Base-by-base conservation (phyloP, 441 rosid genomes). In the Rhodomyrtus psidioides region DNA sequence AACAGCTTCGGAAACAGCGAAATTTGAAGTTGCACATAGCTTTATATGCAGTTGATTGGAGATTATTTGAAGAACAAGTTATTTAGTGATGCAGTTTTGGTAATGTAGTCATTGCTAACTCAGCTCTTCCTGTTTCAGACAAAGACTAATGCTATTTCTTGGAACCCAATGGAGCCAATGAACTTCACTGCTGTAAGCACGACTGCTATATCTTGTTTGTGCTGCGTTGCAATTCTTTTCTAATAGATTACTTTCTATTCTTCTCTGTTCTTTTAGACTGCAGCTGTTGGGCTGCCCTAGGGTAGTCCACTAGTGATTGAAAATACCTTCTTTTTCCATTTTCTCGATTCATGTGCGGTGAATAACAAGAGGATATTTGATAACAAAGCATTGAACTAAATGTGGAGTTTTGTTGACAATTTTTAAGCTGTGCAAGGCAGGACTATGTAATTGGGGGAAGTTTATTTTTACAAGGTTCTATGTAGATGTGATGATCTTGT, bases 131-230 rank as follows among this genome's bases (percentile, higher is more conserved):
- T 88, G 85, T 89, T 90, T 82, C 95, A 95, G 99, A 97, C 98
- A 57, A 97, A 91, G 92, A 91, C 94, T 53, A 97, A 97, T 90
- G 94, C 98, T 84, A 94, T 97, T 83, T 92, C 98, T 83, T 97
- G 99, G 99, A 97, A 97, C 85, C 99, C 99, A 17, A 95, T 93
- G 99, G 98, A 97, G 94, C 99, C 99, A 23, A 93, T 96, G 98
- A 97, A 97, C 92, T 89, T 97, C 88, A 95, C 99, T 49, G 98
- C 95, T 88, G 99, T 97, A 94, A 94, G 99, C 81, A 84, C 60
- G 84, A 76, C 51, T 12, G 84, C 82, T 58, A 54, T 82, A 46
- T 82, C 42, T 44, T 76, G 81, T 84, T 75, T 59, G 6, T 79
- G 12, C 5, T 53, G 2, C 19, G 4, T 55, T 81, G 30, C 55